Evolutionary conservation across 2,329 filamentous ascomycete genomes (phyloP).

Genomic region (Zymoseptoria passerinii): DNA sequence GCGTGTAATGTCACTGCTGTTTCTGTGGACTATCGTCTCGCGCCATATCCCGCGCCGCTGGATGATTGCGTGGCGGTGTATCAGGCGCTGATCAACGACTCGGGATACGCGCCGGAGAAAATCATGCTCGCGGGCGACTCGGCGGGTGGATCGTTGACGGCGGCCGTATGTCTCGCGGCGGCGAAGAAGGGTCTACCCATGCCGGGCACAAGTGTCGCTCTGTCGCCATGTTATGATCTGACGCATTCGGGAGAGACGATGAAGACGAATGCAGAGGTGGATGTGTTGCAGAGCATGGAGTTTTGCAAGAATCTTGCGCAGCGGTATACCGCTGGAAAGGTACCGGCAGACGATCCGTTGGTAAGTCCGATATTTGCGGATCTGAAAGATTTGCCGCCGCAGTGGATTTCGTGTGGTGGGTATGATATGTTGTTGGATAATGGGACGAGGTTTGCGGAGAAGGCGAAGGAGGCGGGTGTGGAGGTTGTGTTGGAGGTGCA

Average conservation of each 20-base stretch:
- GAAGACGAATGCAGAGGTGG: slow-evolving; percentile 15
- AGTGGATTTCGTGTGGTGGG: slow-evolving; percentile 46
- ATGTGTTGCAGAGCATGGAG: slow-evolving; percentile 16
- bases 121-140: slow-evolving; percentile 21
- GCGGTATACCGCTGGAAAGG: slow-evolving; percentile 10
- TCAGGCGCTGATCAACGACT: slow-evolving; percentile 44
- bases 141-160: slow-evolving; percentile 21
- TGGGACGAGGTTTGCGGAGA: slow-evolving; percentile 42
- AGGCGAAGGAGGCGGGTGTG: slow-evolving; percentile 39
- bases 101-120: slow-evolving; percentile 22
- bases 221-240: slow-evolving; percentile 24
- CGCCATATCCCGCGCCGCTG: slow-evolving; percentile 47
- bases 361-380: slow-evolving; percentile 16
- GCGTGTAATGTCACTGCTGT: slow-evolving; percentile 42
- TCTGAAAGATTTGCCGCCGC: slow-evolving; percentile 34
- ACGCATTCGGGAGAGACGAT: slow-evolving; percentile 10
- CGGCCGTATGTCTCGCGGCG: slow-evolving; percentile 18
- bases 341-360: slow-evolving; percentile 12
- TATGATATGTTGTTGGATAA: slow-evolving; percentile 47
- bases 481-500: slow-evolving; percentile 39
- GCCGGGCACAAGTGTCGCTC: slow-evolving; percentile 16
- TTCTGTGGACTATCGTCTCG: slow-evolving; percentile 50
- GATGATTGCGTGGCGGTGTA: slow-evolving; percentile 51
- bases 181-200: slow-evolving; percentile 12
- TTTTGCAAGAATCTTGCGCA: slow-evolving; percentile 15